A percentile compares a stretch with the other conserved stretches of the same genome.
phyloP scores from a whole-genome alignment of 192 early-diverging fungal genomes.

The Gamsiella multidivaricata region DNA sequence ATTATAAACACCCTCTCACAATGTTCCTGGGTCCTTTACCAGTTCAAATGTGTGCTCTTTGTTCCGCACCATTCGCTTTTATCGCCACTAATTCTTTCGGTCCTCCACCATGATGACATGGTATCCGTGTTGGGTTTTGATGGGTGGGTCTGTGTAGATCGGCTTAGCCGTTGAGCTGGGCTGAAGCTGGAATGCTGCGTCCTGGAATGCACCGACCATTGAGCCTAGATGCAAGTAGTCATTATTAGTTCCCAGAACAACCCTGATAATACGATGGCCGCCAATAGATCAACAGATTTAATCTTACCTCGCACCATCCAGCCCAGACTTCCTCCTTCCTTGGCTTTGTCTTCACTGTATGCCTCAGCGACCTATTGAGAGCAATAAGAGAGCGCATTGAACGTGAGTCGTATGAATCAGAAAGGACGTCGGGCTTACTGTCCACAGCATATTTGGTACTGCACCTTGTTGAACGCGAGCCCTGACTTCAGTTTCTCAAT shows the following conservation, averaged over 20 bases:
- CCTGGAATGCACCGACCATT: slow-evolving; percentile 79
- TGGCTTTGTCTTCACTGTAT: slow-evolving; percentile 89
- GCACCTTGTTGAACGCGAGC: slow-evolving; percentile 48
- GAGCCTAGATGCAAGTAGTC: slow-evolving; percentile 38
- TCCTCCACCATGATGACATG: slow-evolving; percentile 89
- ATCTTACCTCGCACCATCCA: slow-evolving; percentile 79
- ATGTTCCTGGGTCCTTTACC: too few species aligned
- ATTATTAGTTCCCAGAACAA: neutral
- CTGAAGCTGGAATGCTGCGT: slow-evolving; percentile 80
- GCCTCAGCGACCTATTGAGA: slow-evolving; percentile 74
- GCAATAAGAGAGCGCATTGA: neutral
- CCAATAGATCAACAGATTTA: slow-evolving; percentile 37
- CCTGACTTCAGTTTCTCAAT: slow-evolving; percentile 67
- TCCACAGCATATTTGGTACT: slow-evolving; percentile 29
- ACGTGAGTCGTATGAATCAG: neutral
- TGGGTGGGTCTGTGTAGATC: slow-evolving; percentile 75
- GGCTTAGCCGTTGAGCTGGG: slow-evolving; percentile 75
- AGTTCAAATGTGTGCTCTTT: too few species aligned
- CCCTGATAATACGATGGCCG: neutral
- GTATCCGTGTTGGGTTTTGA: slow-evolving; percentile 81
- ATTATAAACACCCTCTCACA: too few species aligned
- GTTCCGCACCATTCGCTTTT: too few species aligned
- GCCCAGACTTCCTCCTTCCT: slow-evolving; percentile 80
- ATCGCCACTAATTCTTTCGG: slow-evolving; percentile 63
- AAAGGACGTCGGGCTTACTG: too few species aligned